Percentiles rank a stretch among this genome's conserved stretches.
Evolutionary conservation across 2,329 filamentous ascomycete species (phyloP).

Genomic region (Colletotrichum sidae): DNA sequence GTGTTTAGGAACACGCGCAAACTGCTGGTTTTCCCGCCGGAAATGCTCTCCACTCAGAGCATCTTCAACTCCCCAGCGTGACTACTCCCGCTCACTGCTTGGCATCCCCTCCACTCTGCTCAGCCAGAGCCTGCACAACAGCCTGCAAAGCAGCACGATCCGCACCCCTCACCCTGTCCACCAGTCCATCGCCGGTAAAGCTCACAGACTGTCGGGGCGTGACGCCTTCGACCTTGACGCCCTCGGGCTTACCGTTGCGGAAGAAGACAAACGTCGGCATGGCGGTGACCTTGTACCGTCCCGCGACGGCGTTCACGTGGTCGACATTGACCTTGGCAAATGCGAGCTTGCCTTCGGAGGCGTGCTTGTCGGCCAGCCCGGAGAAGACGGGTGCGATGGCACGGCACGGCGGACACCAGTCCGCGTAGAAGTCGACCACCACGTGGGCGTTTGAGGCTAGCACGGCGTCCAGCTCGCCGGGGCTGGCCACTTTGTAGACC

Average conservation of each 20-base stretch:
- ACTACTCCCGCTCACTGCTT: conserved; percentile 39
- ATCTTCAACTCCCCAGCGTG: no score
- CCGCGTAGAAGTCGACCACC: conserved; percentile 61
- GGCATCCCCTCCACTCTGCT: neutral
- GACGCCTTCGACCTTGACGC: conserved; percentile 35
- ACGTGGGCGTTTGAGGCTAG: conserved; percentile 54
- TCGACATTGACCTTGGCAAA: conserved; percentile 73
- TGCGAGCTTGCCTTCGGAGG: conserved; percentile 53
- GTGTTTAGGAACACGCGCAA: no score
- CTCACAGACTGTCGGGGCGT: conserved; percentile 39
- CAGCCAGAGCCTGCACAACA: conserved; percentile 43
- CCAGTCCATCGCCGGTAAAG: conserved; percentile 42
- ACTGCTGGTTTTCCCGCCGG: no score
- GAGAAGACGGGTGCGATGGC: conserved; percentile 58
- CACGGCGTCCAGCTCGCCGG: conserved; percentile 50
- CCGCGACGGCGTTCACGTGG: conserved; percentile 60
- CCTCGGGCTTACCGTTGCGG: conserved; percentile 57
- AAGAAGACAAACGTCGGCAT: conserved; percentile 73
- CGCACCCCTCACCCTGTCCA: conserved; percentile 46
- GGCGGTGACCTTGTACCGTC: conserved; percentile 61
- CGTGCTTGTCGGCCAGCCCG: conserved; percentile 53
- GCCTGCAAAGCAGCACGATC: conserved; percentile 44
- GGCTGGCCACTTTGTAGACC: conserved; percentile 47
- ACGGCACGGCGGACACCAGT: conserved; percentile 64
- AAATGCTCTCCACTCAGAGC: no score